Evolutionary conservation across 2,329 filamentous ascomycete species (phyloP), one percentile per base, ranked within the genome.

Genomic region (Meredithiella fracta): DNA sequence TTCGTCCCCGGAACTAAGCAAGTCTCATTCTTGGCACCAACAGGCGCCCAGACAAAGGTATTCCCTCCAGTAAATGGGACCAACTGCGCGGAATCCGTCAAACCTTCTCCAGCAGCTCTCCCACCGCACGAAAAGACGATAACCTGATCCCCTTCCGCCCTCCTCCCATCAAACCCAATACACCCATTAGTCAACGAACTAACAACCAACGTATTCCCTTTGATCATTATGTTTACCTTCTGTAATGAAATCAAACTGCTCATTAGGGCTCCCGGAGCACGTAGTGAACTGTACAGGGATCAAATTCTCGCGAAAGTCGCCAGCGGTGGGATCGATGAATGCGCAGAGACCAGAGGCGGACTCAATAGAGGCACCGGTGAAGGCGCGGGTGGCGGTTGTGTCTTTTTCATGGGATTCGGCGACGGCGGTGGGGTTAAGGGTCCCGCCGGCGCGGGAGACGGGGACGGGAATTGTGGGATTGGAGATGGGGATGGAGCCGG

Each of bases 221-320:
- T 66, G 68, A 57, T 75, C 64, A 62, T 77, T 74, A 62, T 77
- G 73, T 59, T 66, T 68, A 9, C 75, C 74, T 14, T 67, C 64
- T 1, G 72, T 75, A 55, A 77, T 67, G 47, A 78, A 61, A 62
- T 77, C 74, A 62, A 73, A 78, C 60, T 70, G 71, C 63, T 76
- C 71, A 53, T 71, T 72, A 2, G 68, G 64, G 3, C 69, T 67
- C 31, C 69, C 72, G 29, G 66, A 64, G 64, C 75, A 78, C 26
- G 65, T 63, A 7, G 70, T 70, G 8, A 76, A 61, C 22, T 67
- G 66, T 7, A 77, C 64, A 1, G 74, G 74, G 53, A 77, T 75
- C 50, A 77, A 65, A 60, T 78, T 78, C 63, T 73, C 67, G 4
- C 74, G 72, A 63, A 76, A 77, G 60, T 78, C 74, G 37, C 74